phyloP scores from a whole-genome alignment of 192 early-diverging fungal species.

The Fimicolochytrium jonesii region DNA sequence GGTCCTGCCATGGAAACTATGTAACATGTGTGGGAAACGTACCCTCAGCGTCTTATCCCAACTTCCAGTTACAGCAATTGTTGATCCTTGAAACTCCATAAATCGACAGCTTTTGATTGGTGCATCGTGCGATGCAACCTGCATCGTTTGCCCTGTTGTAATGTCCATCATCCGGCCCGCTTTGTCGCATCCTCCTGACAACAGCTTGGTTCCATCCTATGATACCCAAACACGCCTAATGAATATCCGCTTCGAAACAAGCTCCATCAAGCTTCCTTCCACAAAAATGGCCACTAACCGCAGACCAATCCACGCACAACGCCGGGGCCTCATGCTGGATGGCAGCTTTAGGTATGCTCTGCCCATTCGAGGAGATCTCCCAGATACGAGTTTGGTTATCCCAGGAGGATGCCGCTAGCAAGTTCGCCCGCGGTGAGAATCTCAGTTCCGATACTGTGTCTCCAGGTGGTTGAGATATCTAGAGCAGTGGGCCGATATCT shows the following conservation, averaged over 20 bases:
- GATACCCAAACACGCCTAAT: no score
- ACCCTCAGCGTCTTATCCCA: constrained; percentile 93
- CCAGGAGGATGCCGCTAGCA: constrained; percentile 85
- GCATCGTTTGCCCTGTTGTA: constrained; percentile 69
- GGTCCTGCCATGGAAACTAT: no score
- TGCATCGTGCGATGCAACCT: constrained; percentile 88
- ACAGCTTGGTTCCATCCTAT: constrained; percentile 85
- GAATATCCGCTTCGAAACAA: no score
- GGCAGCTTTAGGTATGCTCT: constrained; percentile 69
- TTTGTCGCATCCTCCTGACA: constrained; percentile 89
- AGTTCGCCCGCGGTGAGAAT: constrained; percentile 80
- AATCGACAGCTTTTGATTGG: constrained; percentile 78
- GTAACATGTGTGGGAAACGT: no score
- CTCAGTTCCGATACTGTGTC: constrained; percentile 62
- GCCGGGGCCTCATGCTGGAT: constrained; percentile 81
- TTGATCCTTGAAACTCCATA: constrained; percentile 54
- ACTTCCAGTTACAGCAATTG: constrained; percentile 71
- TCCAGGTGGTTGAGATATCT: not conserved
- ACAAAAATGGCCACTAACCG: not conserved
- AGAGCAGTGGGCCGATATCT: no score
- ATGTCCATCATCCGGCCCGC: constrained; percentile 81
- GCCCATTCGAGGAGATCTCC: constrained; percentile 76
- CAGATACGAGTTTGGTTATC: constrained; percentile 94
- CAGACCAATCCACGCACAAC: constrained; percentile 71
- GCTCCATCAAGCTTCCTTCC: not conserved